These are phyloP conservation scores for Oehlia diaphana DNA, from an alignment of 192 early-diverging fungal genomes.

Conservation along the genomic window DNA sequence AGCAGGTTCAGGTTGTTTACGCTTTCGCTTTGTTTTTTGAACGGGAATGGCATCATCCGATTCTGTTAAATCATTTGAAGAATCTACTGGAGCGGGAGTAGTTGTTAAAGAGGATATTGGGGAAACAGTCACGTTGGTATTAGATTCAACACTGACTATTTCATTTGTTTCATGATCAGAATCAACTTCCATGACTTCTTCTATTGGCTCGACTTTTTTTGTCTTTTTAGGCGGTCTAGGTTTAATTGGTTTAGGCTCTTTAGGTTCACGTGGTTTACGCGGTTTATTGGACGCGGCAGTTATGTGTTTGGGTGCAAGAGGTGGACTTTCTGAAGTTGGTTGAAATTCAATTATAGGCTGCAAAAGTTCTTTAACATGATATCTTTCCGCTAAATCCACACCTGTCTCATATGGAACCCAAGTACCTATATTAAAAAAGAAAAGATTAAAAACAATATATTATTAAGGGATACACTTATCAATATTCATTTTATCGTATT, in stretches of 20 bases:
- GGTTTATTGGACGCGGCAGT: slow-evolving; percentile 49
- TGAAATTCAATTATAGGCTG: slow-evolving; percentile 81
- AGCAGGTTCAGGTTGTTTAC: slow-evolving; percentile 30
- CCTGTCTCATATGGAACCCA: slow-evolving; percentile 89
- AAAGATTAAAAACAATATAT: slow-evolving; percentile 16
- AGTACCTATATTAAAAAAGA: slow-evolving; percentile 38
- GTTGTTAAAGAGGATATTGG: slow-evolving; percentile 20
- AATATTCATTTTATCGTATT: too few species aligned
- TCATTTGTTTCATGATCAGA: slow-evolving; percentile 35
- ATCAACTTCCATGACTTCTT: slow-evolving; percentile 10
- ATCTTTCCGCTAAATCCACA: slow-evolving; percentile 77
- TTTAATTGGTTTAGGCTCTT: slow-evolving; percentile 36
- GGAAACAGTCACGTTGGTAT: slow-evolving; percentile 10
- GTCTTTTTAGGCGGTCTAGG: slow-evolving; percentile 33
- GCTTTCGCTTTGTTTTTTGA: slow-evolving; percentile 10
- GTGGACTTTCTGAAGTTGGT: slow-evolving; percentile 53
- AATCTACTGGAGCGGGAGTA: slow-evolving; percentile 24
- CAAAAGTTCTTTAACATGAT: slow-evolving; percentile 72
- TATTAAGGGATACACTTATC: background rate
- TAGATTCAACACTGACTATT: slow-evolving; percentile 32
- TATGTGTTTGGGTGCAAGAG: slow-evolving; percentile 57
- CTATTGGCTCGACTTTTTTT: slow-evolving; percentile 22
- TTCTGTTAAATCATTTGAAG: slow-evolving; percentile 27
- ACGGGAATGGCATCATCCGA: slow-evolving; percentile 1
- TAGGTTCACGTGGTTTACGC: slow-evolving; percentile 43